Evolutionary conservation across 1,139 yeast species (phyloP), one percentile per base, ranked within the genome.

Genomic region (Blastobotrys serpentis): DNA sequence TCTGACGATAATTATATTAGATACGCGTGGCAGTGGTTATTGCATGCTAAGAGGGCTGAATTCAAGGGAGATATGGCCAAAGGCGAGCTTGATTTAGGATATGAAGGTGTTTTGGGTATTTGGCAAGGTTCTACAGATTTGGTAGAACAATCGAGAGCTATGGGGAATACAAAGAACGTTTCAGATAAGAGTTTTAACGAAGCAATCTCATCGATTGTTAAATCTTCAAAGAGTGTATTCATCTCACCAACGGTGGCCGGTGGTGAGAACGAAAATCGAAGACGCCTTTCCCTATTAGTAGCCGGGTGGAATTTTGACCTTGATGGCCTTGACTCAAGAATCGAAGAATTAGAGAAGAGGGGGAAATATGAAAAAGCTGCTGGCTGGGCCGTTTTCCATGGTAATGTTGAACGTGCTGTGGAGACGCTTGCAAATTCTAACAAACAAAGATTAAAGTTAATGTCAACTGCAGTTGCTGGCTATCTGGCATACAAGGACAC

Each of bases 381-480:
- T 0, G 98, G 95, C 0, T 88, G 96, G 96, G 97, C 98, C 0
- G 92, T 89, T 0, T 92, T 92, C 66, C 94, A 88, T 63, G 96
- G 96, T 1, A 86, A 89, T 64, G 86, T 92, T 1, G 77, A 79
- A 3, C 76, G 82, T 49, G 96, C 97, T 0, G 86, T 90, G 7
- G 81, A 79, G 29, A 83, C 88, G 10, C 70, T 92, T 48, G 72
- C 75, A 1, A 65, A 66, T 16, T 78, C 88, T 2, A 77, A 78
- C 44, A 78, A 77, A 48, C 86, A 82, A 57, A 71, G 84, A 45
- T 73, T 87, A 43, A 69, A 86, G 44, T 74, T 92, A 43, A 89
- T 92, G 76, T 88, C 96, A 0, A 85, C 98, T 0, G 98, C 98
- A 0, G 87, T 92, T 32, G 94, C 97, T 0, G 97, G 97, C 0